Percentiles rank a stretch among this genome's conserved stretches.
Conservation (phyloP, 371 early-diverging fungal genomes). For the Mucor velutinosus region DNA sequence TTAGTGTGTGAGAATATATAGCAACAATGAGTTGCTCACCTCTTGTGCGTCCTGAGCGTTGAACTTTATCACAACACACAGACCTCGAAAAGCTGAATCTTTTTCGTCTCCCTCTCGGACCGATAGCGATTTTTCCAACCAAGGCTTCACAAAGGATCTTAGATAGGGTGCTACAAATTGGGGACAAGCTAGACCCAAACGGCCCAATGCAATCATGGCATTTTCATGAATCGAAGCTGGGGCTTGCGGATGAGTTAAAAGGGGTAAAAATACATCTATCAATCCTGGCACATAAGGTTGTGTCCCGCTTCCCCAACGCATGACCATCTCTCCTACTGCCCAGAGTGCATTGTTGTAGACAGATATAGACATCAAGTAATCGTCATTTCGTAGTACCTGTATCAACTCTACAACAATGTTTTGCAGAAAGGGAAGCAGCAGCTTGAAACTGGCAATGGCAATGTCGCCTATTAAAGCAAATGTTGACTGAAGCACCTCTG, state of each 20-base stretch:
- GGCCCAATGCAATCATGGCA: slow-evolving; percentile 85
- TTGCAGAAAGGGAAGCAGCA: slow-evolving; percentile 14
- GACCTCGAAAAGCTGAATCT: slow-evolving; percentile 83
- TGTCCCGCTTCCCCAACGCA: slow-evolving; percentile 59
- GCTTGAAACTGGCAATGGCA: slow-evolving; percentile 73
- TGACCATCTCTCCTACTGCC: slow-evolving; percentile 93
- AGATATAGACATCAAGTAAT: slow-evolving; percentile 42
- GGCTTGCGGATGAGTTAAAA: slow-evolving; percentile 61
- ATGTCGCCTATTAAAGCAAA: slow-evolving; percentile 95
- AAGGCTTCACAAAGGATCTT: slow-evolving; percentile 63
- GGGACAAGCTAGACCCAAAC: slow-evolving; percentile 79
- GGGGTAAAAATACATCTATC: slow-evolving; percentile 37
- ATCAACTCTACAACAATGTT: slow-evolving; percentile 47
- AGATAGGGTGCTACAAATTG: slow-evolving; percentile 69
- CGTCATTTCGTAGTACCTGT: slow-evolving; percentile 59
- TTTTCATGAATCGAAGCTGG: slow-evolving; percentile 78
- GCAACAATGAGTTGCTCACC: slow-evolving; percentile 11
- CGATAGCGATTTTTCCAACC: slow-evolving; percentile 63
- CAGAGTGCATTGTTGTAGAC: slow-evolving; percentile 94
- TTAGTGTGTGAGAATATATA: neutral
- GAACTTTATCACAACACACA: slow-evolving; percentile 77
- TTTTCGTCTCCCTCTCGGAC: slow-evolving; percentile 88
- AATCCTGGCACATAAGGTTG: slow-evolving; percentile 1
- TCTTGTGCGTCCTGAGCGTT: slow-evolving; percentile 75
- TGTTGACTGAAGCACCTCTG: slow-evolving; percentile 90